Base-by-base conservation (phyloP, 495 filamentous ascomycete genomes). In the Astrocystis sublimbata region DNA sequence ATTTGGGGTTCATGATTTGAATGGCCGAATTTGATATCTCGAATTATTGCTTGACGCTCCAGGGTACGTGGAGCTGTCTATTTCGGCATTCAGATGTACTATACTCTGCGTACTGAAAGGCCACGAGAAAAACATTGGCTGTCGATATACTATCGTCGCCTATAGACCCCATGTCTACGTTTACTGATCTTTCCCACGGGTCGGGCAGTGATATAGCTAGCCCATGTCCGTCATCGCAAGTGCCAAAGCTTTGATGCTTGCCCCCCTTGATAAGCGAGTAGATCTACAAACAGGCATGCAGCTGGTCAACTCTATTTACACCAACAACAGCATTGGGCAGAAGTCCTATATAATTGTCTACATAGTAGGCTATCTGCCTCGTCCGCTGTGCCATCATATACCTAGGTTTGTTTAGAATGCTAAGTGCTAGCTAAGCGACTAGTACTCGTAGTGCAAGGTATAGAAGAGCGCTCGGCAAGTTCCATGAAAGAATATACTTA, bases 1-100 rank as follows among this genome's bases (percentile, higher is more conserved):
- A 58, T 58, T 23, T 58, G 24, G 43, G 51, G 13, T 2, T 24
- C 10, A 21, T 23, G 30, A 35, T 52, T 52, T 52, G 30, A 42
- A 12, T n/a, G 19, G 30, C 28, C 28, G 36, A 23, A 6, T 41
- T 10, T 55, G 7, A 0, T 53, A 15, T 36, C 28, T 21, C 50
- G 12, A 1, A 31, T 6, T n/a, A 47, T 5, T 15, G 17, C 24
- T n/a, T 23, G n/a, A 1, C 3, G 17, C 13, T 49, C 30, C 3
- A 49, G 24, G 7, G 23, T n/a, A n/a, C n/a, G n/a, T n/a, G n/a
- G n/a, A n/a, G n/a, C n/a, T n/a, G n/a, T n/a, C n/a, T n/a, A n/a
- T n/a, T n/a, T n/a, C n/a, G n/a, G n/a, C n/a, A n/a, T n/a, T n/a
- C n/a, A n/a, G n/a, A n/a, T n/a, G n/a, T n/a, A n/a, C n/a, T n/a